Percentiles rank a stretch among this genome's conserved stretches.
Evolutionary conservation across 192 early-diverging fungal species (phyloP).

Genomic region (Podila horticola): DNA sequence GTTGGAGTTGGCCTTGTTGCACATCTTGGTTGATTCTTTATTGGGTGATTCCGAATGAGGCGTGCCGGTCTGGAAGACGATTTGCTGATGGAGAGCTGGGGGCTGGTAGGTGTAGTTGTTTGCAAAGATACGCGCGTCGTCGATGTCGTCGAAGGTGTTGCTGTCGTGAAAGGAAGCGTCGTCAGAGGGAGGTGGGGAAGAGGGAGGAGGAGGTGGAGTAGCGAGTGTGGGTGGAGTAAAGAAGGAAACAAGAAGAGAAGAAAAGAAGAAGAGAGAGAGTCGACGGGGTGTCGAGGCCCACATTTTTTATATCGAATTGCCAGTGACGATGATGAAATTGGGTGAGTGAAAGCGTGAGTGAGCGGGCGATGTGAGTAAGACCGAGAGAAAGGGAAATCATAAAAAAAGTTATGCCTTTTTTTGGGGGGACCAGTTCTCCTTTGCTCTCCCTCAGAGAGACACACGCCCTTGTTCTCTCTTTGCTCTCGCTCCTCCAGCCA

Average conservation of each 20-base stretch:
- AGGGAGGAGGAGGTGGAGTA: constrained; percentile 4
- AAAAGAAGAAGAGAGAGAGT: constrained; percentile 9
- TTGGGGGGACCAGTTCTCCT: no score
- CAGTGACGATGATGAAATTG: not conserved
- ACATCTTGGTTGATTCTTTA: constrained; percentile 14
- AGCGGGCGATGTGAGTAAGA: no score
- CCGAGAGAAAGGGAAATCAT: no score
- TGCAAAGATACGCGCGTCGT: constrained; percentile 11
- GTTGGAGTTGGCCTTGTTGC: constrained; percentile 47
- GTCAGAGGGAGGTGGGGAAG: constrained; percentile 2
- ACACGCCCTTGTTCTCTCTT: no score
- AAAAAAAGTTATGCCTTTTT: no score
- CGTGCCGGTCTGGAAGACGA: constrained; percentile 17
- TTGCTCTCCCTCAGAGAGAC: no score
- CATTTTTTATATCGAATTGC: constrained; percentile 2
- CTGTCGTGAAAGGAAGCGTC: constrained; percentile 3
- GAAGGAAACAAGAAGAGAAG: not conserved
- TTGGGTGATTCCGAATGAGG: not conserved
- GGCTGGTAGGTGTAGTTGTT: constrained; percentile 13
- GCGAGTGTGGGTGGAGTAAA: constrained; percentile 9
- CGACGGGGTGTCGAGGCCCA: constrained; percentile 1
- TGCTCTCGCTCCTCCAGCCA: no score
- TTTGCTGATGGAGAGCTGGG: constrained; percentile 18
- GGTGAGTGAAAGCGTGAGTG: no score
- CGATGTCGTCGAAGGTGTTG: constrained; percentile 14